Evolutionary conservation across 129 eudicot genomes (phyloP), one percentile per base, ranked within the genome.

Genomic region (Saussurea involucrata): DNA sequence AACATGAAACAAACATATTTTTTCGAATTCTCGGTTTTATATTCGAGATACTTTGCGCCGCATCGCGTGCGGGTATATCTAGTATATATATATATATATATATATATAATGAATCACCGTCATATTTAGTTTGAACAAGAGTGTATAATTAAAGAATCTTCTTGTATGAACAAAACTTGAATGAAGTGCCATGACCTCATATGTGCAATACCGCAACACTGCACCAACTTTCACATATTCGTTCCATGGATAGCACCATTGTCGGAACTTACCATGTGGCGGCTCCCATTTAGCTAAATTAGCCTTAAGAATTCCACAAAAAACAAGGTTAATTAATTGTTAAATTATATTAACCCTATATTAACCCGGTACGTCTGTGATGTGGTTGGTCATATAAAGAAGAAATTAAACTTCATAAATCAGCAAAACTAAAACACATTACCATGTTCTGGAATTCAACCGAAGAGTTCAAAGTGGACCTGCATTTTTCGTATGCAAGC

Each of bases 281-380:
- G 96, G 97, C 77, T 92, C 92, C 92, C 97, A 92, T 80, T 92
- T 87, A 67, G 96, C 97, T 8, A 90, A 82, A 65, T 65, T 75
- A 21, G 92, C 95, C 95, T 92, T 76, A 10, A 71, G 17, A 73
- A 13, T 24, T 66, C 42, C 29, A 79, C 74, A 71, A 73, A 24
- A 8, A n/a, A 2, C 57, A 24, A 25, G 37, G 9, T 7, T 42
- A 70, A 37, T 17, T 4, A 9, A 9, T 2, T 12, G 25, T 5
- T 73, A 73, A 72, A n/a, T n/a, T n/a, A n/a, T n/a, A n/a, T n/a
- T n/a, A n/a, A n/a, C n/a, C n/a, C n/a, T n/a, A 27, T 27, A 36
- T 36, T 42, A 12, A 42, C 53, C 53, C n/a, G 2, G 17, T 10
- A 42, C 17, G 11, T 42, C 17, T 12, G 11, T 10, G 53, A 42